Evolutionary conservation across 176 grass and related monocot genomes (phyloP).

Genomic region (Alopecurus myosuroides): DNA sequence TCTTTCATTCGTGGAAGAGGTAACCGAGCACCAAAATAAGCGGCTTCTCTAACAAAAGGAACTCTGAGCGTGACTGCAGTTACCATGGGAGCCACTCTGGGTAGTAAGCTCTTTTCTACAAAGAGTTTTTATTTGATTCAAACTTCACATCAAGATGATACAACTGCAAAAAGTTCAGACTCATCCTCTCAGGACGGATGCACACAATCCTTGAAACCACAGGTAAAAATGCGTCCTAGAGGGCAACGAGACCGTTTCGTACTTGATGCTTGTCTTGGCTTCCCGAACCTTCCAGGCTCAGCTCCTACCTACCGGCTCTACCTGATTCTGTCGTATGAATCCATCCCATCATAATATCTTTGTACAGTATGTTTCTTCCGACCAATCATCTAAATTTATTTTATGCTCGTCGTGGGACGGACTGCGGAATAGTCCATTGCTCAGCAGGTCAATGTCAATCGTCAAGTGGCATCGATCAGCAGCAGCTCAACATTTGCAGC

Average conservation of each 20-base stretch:
- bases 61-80: neutral
- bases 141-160: neutral
- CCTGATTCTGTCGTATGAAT: neutral
- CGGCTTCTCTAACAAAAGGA: neutral
- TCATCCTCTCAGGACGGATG: neutral
- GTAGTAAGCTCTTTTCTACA: neutral
- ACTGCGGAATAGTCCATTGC: neutral
- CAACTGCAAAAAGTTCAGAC: neutral
- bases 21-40: neutral
- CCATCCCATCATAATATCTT: slow-evolving; percentile 14
- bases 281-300: slow-evolving; percentile 28
- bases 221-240: slow-evolving; percentile 5
- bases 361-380: neutral
- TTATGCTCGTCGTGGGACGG: neutral
- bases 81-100: neutral
- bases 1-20: neutral
- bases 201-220: neutral
- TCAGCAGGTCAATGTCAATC: slow-evolving; percentile 20
- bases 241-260: neutral
- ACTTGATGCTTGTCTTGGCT: slow-evolving; percentile 2
- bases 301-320: neutral
- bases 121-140: neutral
- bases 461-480: slow-evolving; percentile 26
- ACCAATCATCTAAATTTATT: neutral
- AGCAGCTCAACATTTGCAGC: slow-evolving; percentile 12